Conservation (phyloP, 768 basidiomycete species). For the Polyporus arcularius region DNA sequence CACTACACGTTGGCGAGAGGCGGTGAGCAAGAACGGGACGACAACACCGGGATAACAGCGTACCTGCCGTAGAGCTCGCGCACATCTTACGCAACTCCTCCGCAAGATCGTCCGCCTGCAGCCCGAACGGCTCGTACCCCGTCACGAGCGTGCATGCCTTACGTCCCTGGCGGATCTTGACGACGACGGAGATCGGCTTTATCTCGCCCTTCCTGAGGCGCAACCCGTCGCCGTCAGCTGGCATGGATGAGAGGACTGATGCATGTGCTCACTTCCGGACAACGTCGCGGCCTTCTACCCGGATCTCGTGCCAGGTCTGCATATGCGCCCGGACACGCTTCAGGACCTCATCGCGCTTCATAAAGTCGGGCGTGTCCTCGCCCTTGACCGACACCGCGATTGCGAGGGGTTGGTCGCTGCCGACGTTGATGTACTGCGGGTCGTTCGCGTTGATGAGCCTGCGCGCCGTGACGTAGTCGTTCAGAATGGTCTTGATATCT, state of each 20-base stretch:
- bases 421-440: conserved; percentile 71
- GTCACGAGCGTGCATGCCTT: conserved; percentile 77
- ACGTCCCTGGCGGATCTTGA: conserved; percentile 76
- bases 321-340: conserved; percentile 60
- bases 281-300: conserved; percentile 53
- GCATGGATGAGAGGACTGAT: too few relatives aligned
- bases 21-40: background rate
- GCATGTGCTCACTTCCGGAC: conserved; percentile 49
- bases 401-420: conserved; percentile 37
- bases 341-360: conserved; percentile 67
- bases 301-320: conserved; percentile 77
- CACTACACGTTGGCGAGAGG: conserved; percentile 39
- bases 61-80: conserved; percentile 79
- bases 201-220: conserved; percentile 70
- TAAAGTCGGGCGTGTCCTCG: conserved; percentile 44
- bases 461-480: conserved; percentile 61
- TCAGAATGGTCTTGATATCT: conserved; percentile 59
- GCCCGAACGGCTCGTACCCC: conserved; percentile 76
- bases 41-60: conserved; percentile 23
- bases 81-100: conserved; percentile 78
- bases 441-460: conserved; percentile 66
- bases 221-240: background rate
- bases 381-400: conserved; percentile 34
- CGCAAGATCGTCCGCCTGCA: conserved; percentile 70
- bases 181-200: conserved; percentile 65